Percentiles rank a stretch among this genome's conserved stretches.
These are phyloP conservation scores for Petrea volubilis DNA, from an alignment of 257 asterid genomes.

Conservation along the genomic window DNA sequence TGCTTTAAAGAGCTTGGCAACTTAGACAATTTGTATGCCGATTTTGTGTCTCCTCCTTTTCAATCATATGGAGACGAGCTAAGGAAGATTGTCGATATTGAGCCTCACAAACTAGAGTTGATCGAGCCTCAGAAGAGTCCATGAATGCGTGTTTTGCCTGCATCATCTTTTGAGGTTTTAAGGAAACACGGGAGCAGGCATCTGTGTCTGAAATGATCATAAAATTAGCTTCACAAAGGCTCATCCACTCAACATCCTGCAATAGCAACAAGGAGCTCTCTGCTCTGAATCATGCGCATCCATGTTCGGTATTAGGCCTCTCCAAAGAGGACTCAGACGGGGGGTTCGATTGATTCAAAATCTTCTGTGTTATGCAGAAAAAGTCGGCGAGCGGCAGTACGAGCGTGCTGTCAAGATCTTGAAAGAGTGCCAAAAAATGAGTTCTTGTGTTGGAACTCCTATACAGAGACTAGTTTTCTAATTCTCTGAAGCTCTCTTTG, in stretches of 20 bases:
- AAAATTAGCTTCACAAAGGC: not conserved
- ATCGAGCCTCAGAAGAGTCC: not conserved
- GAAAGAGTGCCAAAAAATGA: not conserved
- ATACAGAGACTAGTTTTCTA: slow-evolving; percentile 23
- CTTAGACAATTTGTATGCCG: not conserved
- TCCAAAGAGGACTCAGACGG: not conserved
- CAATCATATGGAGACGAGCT: not conserved
- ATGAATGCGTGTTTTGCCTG: not conserved
- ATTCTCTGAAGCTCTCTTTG: slow-evolving; percentile 38
- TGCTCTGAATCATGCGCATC: not conserved
- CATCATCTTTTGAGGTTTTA: not conserved
- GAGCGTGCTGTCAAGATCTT: not conserved
- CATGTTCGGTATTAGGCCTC: not conserved
- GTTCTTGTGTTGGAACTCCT: not conserved
- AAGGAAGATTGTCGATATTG: not conserved
- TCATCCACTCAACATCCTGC: not conserved
- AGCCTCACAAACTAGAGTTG: not conserved
- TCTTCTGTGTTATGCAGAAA: not conserved
- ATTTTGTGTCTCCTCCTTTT: not conserved
- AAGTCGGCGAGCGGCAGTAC: not conserved
- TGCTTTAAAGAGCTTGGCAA: not conserved
- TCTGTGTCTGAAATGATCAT: not conserved
- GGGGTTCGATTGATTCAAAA: not conserved
- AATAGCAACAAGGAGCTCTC: not conserved
- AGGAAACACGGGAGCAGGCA: not conserved